Evolutionary conservation across 441 rosid genomes (phyloP).

Genomic region (Jatropha podagrica): DNA sequence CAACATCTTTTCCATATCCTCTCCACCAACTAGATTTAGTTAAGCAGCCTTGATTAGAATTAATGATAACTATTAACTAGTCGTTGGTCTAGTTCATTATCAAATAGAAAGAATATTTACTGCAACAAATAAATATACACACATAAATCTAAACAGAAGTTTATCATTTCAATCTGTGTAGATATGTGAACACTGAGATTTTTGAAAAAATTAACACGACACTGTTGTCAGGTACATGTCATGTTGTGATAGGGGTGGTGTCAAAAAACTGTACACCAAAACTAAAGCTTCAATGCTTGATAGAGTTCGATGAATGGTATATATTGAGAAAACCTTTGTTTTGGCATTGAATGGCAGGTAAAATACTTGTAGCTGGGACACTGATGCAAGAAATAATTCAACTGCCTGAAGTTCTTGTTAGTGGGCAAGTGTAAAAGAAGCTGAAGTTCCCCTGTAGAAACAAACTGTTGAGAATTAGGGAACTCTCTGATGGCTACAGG

Average conservation of each 20-base stretch:
- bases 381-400: background rate
- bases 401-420: background rate
- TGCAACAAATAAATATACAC: background rate
- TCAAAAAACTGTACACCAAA: too few species aligned
- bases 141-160: background rate
- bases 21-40: background rate
- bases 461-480: conserved; percentile 15
- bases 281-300: too few species aligned
- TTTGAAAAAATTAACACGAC: too few species aligned
- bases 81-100: background rate
- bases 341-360: background rate
- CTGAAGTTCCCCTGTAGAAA: conserved; percentile 1
- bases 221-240: too few species aligned
- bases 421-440: background rate
- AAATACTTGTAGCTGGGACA: background rate
- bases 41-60: conserved; percentile 5
- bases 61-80: background rate
- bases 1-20: conserved; percentile 10
- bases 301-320: background rate
- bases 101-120: background rate
- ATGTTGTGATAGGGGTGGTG: too few species aligned
- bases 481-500: conserved; percentile 13
- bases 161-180: background rate
- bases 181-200: background rate
- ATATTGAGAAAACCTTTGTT: background rate